Base-by-base conservation (phyloP, 169 alveolate species). In the Eimeria tenella region DNA sequence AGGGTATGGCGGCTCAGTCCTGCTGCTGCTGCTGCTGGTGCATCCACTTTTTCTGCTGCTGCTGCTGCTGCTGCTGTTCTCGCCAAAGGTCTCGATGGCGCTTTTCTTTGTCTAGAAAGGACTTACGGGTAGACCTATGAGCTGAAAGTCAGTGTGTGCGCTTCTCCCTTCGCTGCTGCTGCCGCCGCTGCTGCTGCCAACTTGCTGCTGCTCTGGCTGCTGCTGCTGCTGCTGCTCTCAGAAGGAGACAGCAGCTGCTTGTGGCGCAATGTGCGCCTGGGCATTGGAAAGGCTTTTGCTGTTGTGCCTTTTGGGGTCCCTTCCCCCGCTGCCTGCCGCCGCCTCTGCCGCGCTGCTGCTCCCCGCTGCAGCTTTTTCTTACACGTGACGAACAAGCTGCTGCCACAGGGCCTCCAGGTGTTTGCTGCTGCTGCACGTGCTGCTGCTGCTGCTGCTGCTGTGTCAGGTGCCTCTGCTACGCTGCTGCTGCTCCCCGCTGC, bases 251-350 rank as follows among this genome's bases (percentile, higher is more conserved):
- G 23, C 5, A 19, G 55, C 4, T 77, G 87, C 17, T 15, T 77
- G 21, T 77, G 87, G 87, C 31, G 63, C 8, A 68, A 56, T 3
- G 52, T 77, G 9, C 87, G 70, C 4, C 49, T 77, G 11, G 87
- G 87, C 53, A 21, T 77, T 11, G 87, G 87, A 17, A 21, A 50
- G 53, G 50, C 49, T 1, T 77, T 77, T 56, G 89, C 89, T 56
- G 89, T 71, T 55, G 89, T 55, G 13, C 74, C 89, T n/a, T 53
- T 81, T 81, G 89, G 68, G 5, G 89, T 56, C 7, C 25, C 89
- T 55, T 53, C 89, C 55, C 58, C 89, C 21, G 89, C 68, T 52
- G 89, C 73, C 4, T 81, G 89, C 89, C 89, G 89, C 31, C 52
- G 8, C 17, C 8, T 52, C 23, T 77, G 87, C 62, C 11, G 53